These are phyloP conservation scores for Zangia roseola DNA, from an alignment of 768 basidiomycete species.

Conservation along the genomic window DNA sequence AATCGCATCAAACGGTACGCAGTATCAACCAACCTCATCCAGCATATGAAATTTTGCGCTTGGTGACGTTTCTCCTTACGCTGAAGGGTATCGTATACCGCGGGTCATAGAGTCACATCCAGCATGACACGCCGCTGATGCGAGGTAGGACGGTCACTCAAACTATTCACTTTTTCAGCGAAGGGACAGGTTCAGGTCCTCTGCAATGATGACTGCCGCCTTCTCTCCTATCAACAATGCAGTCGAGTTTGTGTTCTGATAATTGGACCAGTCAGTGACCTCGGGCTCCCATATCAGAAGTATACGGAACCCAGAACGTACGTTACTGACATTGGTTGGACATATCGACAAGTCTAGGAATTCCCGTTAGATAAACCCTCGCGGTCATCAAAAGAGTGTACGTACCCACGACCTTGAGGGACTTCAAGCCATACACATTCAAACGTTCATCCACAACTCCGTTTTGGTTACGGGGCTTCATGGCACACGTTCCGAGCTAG, in stretches of 20 bases:
- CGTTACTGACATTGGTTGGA: conserved; percentile 3
- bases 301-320: neutral
- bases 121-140: too few relatives aligned
- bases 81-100: too few relatives aligned
- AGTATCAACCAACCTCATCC: too few relatives aligned
- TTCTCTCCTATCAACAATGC: conserved; percentile 56
- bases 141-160: too few relatives aligned
- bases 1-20: too few relatives aligned
- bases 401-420: conserved; percentile 16
- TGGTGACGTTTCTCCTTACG: too few relatives aligned
- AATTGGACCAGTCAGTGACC: neutral
- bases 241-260: conserved; percentile 43
- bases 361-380: too few relatives aligned
- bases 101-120: too few relatives aligned
- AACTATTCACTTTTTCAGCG: too few relatives aligned
- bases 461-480: conserved; percentile 43
- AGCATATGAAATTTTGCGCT: too few relatives aligned
- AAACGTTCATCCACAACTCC: conserved; percentile 13
- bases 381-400: neutral
- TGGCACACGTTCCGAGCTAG: conserved; percentile 65
- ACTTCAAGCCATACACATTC: conserved; percentile 13
- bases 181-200: conserved; percentile 36
- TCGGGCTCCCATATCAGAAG: too few relatives aligned
- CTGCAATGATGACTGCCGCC: conserved; percentile 56
- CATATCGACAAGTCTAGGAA: conserved; percentile 33